phyloP scores from a whole-genome alignment of 2,329 filamentous ascomycete genomes.

The Metarhizium album region DNA sequence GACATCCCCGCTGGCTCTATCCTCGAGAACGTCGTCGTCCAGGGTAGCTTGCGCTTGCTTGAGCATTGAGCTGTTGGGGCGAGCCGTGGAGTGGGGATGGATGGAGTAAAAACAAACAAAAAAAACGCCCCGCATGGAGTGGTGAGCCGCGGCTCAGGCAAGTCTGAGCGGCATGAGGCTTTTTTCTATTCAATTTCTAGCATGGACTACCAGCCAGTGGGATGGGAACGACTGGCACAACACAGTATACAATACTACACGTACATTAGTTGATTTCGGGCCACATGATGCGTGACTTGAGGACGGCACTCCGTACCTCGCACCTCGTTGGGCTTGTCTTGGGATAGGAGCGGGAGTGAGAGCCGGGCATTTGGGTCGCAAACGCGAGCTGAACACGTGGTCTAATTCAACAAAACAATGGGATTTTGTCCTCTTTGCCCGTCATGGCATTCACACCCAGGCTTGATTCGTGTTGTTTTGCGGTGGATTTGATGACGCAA shows the following conservation, averaged over 20 bases:
- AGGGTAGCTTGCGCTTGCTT: conserved; percentile 76
- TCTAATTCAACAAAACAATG: conserved; percentile 1
- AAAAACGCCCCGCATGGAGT: background rate
- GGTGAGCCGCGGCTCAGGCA: background rate
- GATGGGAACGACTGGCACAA: background rate
- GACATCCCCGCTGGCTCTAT: conserved; percentile 95
- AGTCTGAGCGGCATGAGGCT: background rate
- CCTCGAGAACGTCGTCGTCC: conserved; percentile 96
- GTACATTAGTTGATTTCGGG: background rate
- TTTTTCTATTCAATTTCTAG: background rate
- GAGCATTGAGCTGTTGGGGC: conserved; percentile 41
- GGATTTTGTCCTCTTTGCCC: background rate
- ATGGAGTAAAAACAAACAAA: background rate
- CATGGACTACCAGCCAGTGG: background rate
- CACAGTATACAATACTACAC: background rate
- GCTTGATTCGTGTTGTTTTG: background rate
- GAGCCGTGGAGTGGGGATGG: background rate
- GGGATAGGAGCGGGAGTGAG: background rate
- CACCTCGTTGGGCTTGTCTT: too few relatives aligned
- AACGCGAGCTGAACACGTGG: background rate
- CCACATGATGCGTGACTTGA: background rate
- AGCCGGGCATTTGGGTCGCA: background rate
- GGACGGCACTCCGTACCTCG: too few relatives aligned
- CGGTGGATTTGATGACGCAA: too few relatives aligned
- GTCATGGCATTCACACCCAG: too few relatives aligned